Conservation (phyloP, 176 grass and related monocot species). For the Pharus latifolius region DNA sequence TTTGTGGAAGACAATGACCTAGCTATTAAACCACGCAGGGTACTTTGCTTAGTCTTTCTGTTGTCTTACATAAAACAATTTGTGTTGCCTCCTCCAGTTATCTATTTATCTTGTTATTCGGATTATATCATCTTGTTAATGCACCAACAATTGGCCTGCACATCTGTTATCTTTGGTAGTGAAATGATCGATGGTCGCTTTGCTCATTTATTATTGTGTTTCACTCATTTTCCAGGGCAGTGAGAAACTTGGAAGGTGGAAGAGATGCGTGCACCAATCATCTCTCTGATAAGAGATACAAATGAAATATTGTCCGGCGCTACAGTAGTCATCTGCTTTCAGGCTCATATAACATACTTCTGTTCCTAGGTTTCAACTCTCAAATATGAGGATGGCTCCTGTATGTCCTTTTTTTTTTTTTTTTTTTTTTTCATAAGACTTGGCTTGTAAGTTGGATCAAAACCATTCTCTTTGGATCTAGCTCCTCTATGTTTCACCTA, state of each 20-base stretch:
- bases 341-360: too few species aligned
- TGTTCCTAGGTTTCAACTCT: too few species aligned
- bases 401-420: too few species aligned
- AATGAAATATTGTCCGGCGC: too few species aligned
- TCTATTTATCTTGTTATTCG: background rate
- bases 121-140: background rate
- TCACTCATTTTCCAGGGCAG: conserved; percentile 28
- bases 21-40: conserved; percentile 62
- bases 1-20: conserved; percentile 62
- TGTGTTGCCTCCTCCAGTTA: background rate
- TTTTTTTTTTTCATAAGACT: too few species aligned
- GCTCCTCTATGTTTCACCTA: too few species aligned
- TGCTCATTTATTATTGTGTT: background rate
- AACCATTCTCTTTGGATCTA: too few species aligned
- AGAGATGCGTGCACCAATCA: conserved; percentile 24
- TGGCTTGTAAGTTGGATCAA: too few species aligned
- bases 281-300: conserved; percentile 21
- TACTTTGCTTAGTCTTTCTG: background rate
- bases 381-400: too few species aligned
- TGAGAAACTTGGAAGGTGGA: conserved; percentile 73
- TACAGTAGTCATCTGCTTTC: too few species aligned
- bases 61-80: background rate
- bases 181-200: background rate
- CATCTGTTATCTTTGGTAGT: background rate
- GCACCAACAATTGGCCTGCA: background rate